Conservation (phyloP, 2,329 filamentous ascomycete genomes). For the Cladosporium sp. region DNA sequence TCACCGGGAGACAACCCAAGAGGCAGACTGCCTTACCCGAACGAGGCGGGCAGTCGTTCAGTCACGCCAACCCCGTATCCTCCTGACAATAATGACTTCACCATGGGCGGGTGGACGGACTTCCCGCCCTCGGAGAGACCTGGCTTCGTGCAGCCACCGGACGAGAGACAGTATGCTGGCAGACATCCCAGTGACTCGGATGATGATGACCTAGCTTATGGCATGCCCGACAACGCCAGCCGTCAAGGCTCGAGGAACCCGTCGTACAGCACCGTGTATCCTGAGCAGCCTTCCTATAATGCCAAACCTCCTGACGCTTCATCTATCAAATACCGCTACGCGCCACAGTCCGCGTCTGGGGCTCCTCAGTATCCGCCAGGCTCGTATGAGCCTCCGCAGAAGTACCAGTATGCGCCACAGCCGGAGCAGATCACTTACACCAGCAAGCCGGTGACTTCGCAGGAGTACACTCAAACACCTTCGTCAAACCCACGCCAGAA, state of each 20-base stretch:
- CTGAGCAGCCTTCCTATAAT: constrained; percentile 16
- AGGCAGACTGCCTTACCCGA: constrained; percentile 17
- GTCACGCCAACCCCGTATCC: constrained; percentile 23
- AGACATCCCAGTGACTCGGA: constrained; percentile 16
- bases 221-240: constrained; percentile 13
- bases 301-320: constrained; percentile 13
- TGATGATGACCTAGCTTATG: constrained; percentile 32
- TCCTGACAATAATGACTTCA: constrained; percentile 30
- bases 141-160: constrained; percentile 26
- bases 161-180: constrained; percentile 16
- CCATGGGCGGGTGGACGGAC: constrained; percentile 43
- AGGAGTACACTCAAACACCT: constrained; percentile 18
- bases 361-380: constrained; percentile 21
- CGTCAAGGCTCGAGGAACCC: constrained; percentile 12
- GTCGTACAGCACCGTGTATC: constrained; percentile 15
- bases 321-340: constrained; percentile 20
- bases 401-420: constrained; percentile 37
- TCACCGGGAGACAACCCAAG: constrained; percentile 26
- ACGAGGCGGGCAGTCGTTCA: constrained; percentile 5
- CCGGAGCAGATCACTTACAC: constrained; percentile 42
- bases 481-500: constrained; percentile 16
- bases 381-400: constrained; percentile 14
- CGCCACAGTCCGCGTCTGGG: constrained; percentile 1
- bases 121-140: constrained; percentile 42
- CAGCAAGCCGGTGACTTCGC: constrained; percentile 29